Percentiles rank a stretch among this genome's conserved stretches.
Evolutionary conservation across 2,329 filamentous ascomycete genomes (phyloP).

Genomic region (Sarocladium brachiariae): DNA sequence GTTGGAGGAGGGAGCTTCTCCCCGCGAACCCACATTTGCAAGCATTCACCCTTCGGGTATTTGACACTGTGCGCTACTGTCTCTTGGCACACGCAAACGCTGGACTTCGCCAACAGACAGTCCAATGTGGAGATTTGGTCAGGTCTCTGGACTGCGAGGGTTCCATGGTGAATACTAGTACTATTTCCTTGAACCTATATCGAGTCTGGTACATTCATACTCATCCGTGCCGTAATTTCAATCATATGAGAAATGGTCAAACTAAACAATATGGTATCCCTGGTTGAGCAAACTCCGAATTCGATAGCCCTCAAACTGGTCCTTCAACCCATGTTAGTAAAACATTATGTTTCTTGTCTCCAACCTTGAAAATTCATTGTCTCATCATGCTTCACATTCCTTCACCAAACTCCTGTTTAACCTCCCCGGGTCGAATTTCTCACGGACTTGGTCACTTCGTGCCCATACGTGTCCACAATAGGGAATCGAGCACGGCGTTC

Average conservation of each 20-base stretch:
- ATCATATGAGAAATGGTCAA: background rate
- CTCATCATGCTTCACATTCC: too few relatives aligned
- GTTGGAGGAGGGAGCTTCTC: too few relatives aligned
- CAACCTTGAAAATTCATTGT: background rate
- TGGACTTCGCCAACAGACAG: too few relatives aligned
- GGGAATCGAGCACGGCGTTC: conserved; percentile 72
- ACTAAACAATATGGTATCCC: conserved; percentile 6
- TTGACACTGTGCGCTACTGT: too few relatives aligned
- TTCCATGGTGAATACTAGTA: too few relatives aligned
- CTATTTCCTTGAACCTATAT: background rate
- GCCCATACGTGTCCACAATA: conserved; percentile 49
- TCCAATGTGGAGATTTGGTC: too few relatives aligned
- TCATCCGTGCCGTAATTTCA: background rate
- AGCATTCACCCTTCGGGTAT: too few relatives aligned
- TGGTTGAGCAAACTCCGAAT: conserved; percentile 8
- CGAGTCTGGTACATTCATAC: background rate
- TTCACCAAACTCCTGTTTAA: background rate
- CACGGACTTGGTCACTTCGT: conserved; percentile 34
- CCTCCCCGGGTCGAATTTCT: conserved; percentile 27
- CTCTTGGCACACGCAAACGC: too few relatives aligned
- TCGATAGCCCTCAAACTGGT: background rate
- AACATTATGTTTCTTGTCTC: background rate
- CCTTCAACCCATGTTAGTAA: background rate
- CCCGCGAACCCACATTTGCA: too few relatives aligned
- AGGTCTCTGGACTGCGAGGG: too few relatives aligned